Base-by-base conservation (phyloP, 1,284 basidiomycete species). In the Malassezia yamatoensis region DNA sequence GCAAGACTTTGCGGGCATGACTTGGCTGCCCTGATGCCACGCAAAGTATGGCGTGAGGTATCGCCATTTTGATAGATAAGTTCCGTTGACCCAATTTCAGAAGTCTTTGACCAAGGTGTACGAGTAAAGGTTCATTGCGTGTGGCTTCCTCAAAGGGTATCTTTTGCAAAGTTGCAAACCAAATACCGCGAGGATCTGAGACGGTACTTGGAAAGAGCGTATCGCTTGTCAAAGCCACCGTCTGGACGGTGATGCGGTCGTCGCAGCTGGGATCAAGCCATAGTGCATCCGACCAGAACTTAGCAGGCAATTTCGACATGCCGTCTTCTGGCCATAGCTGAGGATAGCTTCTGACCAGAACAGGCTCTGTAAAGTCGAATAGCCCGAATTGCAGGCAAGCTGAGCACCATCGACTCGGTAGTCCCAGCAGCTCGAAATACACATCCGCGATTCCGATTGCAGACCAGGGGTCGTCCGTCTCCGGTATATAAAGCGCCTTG, bases 1-100 rank as follows among this genome's bases (percentile, higher is more conserved):
- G 50, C 1, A 57, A 32, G 7, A 52, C 24, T 10, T 21, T 29
- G 11, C 29, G 43, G 16, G 54, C 49, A 50, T 38, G 39, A 13
- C 15, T 20, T 12, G 16, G 48, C 33, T 20, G 20, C 11, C 29
- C 37, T 3, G 18, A 15, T 12, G 48, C 42, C 2, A 36, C 49
- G 16, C 44, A 56, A 5, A 56, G 20, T 13, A 51, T 51, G 2
- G 54, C 42, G 15, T 39, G 47, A 20, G 47, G 47, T 32, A 49
- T 11, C 3, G 36, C 10, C 8, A 21, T 24, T 18, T n/a, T 21
- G 2, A 5, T 33, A 5, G 36, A 35, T n/a, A 29, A 29, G 36
- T n/a, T 38, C 8, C 13, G 8, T 11, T 37, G 18, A 29, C 43
- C 24, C 1, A 12, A 13, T 24, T 24, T 12, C 8, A 7, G 15